Conservation (phyloP, 805 yeast species). For the Candida broadrunensis region DNA sequence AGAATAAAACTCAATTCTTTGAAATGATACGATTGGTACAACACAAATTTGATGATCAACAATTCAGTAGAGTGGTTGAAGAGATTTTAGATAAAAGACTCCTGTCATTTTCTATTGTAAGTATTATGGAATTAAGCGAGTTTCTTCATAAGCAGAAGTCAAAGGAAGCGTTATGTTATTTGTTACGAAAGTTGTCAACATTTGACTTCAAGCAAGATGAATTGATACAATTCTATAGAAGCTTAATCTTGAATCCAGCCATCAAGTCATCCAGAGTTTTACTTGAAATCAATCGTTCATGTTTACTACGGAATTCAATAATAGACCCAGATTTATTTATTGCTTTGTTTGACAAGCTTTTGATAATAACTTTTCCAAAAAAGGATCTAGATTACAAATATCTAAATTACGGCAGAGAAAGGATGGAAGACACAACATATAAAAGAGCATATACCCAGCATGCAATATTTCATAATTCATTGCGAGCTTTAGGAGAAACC, state of each 20-base stretch:
- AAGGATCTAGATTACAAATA: neutral
- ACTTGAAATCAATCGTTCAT: conserved; percentile 7
- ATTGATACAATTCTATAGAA: neutral
- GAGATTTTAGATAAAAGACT: too few species aligned
- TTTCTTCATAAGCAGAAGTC: too few species aligned
- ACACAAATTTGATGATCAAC: too few species aligned
- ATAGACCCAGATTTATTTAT: conserved; percentile 3
- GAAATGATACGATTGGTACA: too few species aligned
- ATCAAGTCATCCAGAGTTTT: conserved; percentile 1
- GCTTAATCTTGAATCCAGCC: neutral
- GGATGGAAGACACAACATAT: neutral
- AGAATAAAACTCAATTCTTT: too few species aligned
- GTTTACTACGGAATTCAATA: conserved; percentile 1
- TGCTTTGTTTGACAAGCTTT: conserved; percentile 1
- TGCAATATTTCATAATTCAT: conserved; percentile 16
- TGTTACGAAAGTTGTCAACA: too few species aligned
- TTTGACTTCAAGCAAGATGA: neutral
- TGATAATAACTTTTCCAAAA: neutral
- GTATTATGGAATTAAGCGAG: too few species aligned
- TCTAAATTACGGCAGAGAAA: conserved; percentile 1
- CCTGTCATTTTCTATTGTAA: too few species aligned
- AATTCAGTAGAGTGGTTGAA: too few species aligned
- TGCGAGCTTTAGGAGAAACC: conserved; percentile 28
- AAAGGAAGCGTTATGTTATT: too few species aligned
- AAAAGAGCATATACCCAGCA: neutral